Base-by-base conservation (phyloP, 2,329 filamentous ascomycete species). In the Stachybotrys elegans region DNA sequence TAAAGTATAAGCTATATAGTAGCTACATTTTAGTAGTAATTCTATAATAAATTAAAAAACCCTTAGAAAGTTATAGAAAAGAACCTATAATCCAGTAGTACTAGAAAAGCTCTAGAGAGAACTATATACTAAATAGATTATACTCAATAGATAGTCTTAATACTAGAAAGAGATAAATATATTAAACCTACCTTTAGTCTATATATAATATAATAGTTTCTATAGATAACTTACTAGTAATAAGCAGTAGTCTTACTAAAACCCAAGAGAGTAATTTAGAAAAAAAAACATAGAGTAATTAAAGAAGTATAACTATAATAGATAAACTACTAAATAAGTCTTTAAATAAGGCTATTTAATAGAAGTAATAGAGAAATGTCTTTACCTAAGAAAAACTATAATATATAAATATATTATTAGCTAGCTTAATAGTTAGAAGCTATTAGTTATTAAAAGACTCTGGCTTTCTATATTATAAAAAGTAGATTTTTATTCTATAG, bases 291-390 rank as follows among this genome's bases (percentile, higher is more conserved):
- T 13, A 35, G 31, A 35, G 19, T 8, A 35, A 9, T 8, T 8
- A 17, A 6, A n/a, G 19, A 17, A 35, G n/a, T 35, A 35, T 35
- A 35, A 35, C 14, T 13, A 35, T 35, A 35, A 35, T n/a, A n/a
- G n/a, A n/a, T n/a, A n/a, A n/a, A n/a, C n/a, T n/a, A n/a, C n/a
- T n/a, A 35, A 16, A 35, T 27, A 27, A 22, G 23, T 27, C 29
- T 41, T 22, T 4, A 4, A 41, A 31, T 21, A 17, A 25, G n/a
- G 11, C 3, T 22, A 29, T 27, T n/a, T 20, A 41, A 27, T 31
- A 41, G 25, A 41, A 41, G 25, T 27, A 27, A 41, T 41, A 41
- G 16, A 41, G 11, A 31, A 25, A 5, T 27, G 39, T 22, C 29
- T 27, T 27, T 27, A 31, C 29, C 25, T 27, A 14, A 22, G 17